These are phyloP conservation scores for Pichia sp. DNA, from an alignment of 1,139 yeast genomes.

Conservation along the genomic window DNA sequence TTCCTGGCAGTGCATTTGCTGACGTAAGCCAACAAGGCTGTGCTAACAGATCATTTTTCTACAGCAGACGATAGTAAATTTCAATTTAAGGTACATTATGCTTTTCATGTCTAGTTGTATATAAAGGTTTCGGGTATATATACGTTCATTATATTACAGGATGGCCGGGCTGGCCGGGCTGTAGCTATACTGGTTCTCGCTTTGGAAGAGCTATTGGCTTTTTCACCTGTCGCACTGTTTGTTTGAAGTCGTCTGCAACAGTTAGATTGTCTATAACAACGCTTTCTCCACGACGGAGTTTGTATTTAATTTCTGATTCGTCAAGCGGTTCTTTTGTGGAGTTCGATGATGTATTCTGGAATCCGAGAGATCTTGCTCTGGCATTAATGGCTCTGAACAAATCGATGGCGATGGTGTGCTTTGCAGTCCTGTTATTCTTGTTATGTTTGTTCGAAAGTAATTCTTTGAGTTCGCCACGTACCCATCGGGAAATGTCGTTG, in stretches of 20 bases:
- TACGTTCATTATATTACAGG: no score
- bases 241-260: conserved; percentile 8
- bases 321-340: not conserved
- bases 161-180: no score
- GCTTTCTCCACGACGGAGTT: conserved; percentile 8
- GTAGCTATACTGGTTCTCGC: no score
- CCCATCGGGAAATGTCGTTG: conserved; percentile 21
- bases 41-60: no score
- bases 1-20: no score
- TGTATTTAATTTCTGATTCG: conserved; percentile 5
- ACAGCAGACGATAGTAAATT: no score
- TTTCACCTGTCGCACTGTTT: no score
- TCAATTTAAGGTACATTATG: no score
- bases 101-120: no score
- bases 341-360: conserved; percentile 2
- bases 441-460: conserved; percentile 7
- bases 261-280: conserved; percentile 9
- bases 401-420: conserved; percentile 18
- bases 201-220: no score
- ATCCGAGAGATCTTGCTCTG: conserved; percentile 15
- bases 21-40: no score
- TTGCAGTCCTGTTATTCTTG: not conserved
- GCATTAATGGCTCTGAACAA: conserved; percentile 16
- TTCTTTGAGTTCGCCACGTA: conserved; percentile 17
- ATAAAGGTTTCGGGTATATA: no score